Base-by-base conservation (phyloP, 257 asterid genomes). In the Coffea eugenioides region DNA sequence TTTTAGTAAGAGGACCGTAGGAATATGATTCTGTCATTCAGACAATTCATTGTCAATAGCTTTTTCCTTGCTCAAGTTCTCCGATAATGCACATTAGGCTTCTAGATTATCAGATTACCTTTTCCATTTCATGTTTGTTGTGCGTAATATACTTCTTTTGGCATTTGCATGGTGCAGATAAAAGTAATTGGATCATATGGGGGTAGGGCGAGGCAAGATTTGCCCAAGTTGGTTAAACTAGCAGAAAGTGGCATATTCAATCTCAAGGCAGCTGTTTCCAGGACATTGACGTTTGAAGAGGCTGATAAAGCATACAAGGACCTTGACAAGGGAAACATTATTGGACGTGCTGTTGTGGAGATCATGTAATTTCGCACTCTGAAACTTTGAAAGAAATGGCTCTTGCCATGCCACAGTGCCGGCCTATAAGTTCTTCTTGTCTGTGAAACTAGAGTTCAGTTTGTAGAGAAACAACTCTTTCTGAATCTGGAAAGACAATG, bases 111-210 rank as follows among this genome's bases (percentile, higher is more conserved):
- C 23, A 65, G 10, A 31, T 27, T 6, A 67, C n/a, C 18, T 73
- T 73, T 73, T 57, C 36, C 21, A 39, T 31, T 39, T 74, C 20
- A 57, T 20, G 15, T 31, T 74, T 23, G 9, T 36, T 56, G 4
- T 7, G 9, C 46, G 14, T 59, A 7, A 23, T 31, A 31, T 8
- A 46, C 18, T 13, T 18, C 45, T 57, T 10, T 6, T 8, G 5
- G 2, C n/a, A n/a, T 21, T 70, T 4, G 72, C 48, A 8, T 80
- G 86, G 7, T 86, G 84, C 93, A 95, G 98, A 95, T 95, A 75
- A 95, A 95, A 86, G 94, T 95, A 39, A 86, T 95, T 3, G 99
- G 99, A 8, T 95, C 99, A 4, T 95, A 95, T 43, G 99, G 99
- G 83, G 99, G 89, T 23, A 87, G 98, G 87, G 98, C 97, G 31